Percentiles rank a stretch among this genome's conserved stretches.
These are phyloP conservation scores for Haplographium delicatum DNA, from an alignment of 495 filamentous ascomycete species.

Conservation along the genomic window DNA sequence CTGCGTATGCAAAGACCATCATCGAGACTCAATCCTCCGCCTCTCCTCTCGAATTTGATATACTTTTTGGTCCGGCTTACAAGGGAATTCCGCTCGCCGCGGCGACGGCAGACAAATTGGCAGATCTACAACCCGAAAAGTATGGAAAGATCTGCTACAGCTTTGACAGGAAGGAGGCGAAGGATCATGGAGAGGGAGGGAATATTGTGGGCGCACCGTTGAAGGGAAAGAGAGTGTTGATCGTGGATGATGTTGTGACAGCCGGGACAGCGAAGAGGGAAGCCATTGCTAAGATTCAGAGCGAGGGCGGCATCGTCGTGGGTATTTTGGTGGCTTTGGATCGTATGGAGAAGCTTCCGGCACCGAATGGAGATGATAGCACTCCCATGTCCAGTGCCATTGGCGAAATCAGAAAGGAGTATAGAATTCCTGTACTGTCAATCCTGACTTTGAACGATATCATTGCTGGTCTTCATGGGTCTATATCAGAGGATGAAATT, in stretches of 20 bases:
- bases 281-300: constrained; percentile 75
- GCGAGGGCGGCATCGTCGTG: constrained; percentile 73
- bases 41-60: constrained; percentile 49
- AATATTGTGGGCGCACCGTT: constrained; percentile 82
- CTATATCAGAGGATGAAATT: constrained; percentile 55
- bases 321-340: constrained; percentile 87
- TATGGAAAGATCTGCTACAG: constrained; percentile 65
- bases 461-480: constrained; percentile 56
- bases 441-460: constrained; percentile 71
- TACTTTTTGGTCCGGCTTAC: constrained; percentile 85
- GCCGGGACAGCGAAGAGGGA: constrained; percentile 91
- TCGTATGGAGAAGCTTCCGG: constrained; percentile 72
- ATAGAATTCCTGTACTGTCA: constrained; percentile 48
- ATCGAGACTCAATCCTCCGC: constrained; percentile 32
- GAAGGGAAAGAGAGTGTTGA: constrained; percentile 75
- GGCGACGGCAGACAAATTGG: constrained; percentile 63
- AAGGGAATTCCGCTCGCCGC: constrained; percentile 90
- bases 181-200: constrained; percentile 91
- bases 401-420: constrained; percentile 71
- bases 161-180: constrained; percentile 93
- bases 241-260: constrained; percentile 95
- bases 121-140: constrained; percentile 49
- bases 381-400: constrained; percentile 61
- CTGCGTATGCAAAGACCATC: constrained; percentile 77
- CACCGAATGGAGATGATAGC: constrained; percentile 44